Evolutionary conservation across 805 yeast species (phyloP), one percentile per base, ranked within the genome.

Genomic region (Ogataea salicorniae): DNA sequence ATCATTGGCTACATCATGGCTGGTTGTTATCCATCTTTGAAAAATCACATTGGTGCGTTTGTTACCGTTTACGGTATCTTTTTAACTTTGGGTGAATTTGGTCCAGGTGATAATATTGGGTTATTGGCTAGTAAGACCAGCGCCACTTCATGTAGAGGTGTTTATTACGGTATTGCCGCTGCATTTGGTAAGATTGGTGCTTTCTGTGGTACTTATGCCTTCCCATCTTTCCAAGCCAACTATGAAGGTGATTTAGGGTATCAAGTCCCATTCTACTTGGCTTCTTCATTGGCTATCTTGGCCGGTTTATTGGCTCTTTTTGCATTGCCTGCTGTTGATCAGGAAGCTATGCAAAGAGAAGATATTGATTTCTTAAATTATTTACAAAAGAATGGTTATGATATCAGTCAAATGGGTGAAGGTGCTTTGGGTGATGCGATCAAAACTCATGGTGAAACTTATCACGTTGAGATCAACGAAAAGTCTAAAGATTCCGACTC

Each of bases 171-270:
- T 59, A 74, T 89, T 57, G 92, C 95, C 39, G 96, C 97, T 47
- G 96, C 96, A 23, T 58, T 83, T 46, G 97, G 96, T 61, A 91
- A 91, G 67, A 72, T 88, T 50, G 97, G 97, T 63, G 97, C 96
- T 1, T 90, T 91, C 62, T 86, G 83, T 31, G 97, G 97, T 47
- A 83, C 94, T 41, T 89, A 83, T 61, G 84, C 85, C 33, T 92
- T 92, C 79, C 96, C 97, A 39, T 77, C 81, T 42, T 84, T 91
- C 60, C 81, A 83, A 53, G 72, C 66, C 45, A 72, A 79, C 54
- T 79, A 79, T 46, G 75, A 78, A 40, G 87, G 87, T 38, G 74
- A 75, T 37, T 58, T 66, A 48, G 94, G 92, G 54, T 73, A 80
- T 60, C 80, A 80, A 65, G 84, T 84, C 45, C 91, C 95, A 44